These are phyloP conservation scores for Meira nashicola DNA, from an alignment of 1,284 basidiomycete genomes.

Conservation along the genomic window DNA sequence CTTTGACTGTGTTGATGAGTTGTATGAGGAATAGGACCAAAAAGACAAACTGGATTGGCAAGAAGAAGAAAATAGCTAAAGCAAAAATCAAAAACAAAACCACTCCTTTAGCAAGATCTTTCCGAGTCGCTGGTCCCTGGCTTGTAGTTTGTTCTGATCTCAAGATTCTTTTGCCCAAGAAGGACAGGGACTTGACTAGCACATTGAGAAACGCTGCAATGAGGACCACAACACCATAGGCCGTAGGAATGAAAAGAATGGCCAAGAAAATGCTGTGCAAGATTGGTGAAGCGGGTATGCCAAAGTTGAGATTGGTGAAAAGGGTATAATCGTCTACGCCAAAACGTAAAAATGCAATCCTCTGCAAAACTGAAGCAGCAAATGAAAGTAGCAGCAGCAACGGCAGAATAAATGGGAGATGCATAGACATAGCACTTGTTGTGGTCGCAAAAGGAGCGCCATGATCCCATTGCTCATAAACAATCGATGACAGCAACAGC, in stretches of 20 bases:
- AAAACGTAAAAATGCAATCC: neutral
- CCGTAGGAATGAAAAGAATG: constrained; percentile 17
- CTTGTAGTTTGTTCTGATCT: neutral
- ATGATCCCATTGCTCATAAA: constrained; percentile 14
- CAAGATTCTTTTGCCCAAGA: neutral
- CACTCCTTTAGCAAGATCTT: constrained; percentile 17
- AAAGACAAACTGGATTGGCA: constrained; percentile 87
- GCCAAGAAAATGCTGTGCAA: constrained; percentile 17
- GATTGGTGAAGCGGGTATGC: constrained; percentile 13
- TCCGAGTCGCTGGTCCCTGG: neutral
- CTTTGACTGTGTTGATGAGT: constrained; percentile 54
- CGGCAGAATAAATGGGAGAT: neutral
- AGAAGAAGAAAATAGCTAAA: constrained; percentile 64
- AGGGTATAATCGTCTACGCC: neutral
- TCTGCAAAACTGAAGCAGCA: neutral
- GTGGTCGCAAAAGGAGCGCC: neutral
- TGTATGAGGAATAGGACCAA: constrained; percentile 75
- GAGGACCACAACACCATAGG: constrained; percentile 12
- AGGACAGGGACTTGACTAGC: constrained; percentile 9
- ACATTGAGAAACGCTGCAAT: constrained; percentile 14
- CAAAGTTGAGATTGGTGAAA: constrained; percentile 18
- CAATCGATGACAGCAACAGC: neutral
- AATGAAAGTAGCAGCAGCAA: neutral
- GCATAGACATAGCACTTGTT: neutral
- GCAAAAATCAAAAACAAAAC: constrained; percentile 60